Evolutionary conservation across 2,329 filamentous ascomycete species (phyloP).

Genomic region (Teratosphaeria destructans): DNA sequence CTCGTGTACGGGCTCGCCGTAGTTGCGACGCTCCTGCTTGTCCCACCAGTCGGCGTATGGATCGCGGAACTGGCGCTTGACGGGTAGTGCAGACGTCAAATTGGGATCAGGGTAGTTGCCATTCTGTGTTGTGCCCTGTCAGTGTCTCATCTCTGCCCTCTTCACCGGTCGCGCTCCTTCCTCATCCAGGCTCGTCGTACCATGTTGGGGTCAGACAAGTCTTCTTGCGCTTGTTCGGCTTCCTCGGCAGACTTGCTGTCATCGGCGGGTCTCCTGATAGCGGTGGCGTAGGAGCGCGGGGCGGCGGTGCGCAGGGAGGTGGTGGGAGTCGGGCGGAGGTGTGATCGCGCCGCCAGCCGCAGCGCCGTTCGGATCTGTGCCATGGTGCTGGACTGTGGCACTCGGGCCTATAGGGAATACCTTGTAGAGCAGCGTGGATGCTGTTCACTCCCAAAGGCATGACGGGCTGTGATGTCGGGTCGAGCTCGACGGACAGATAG

Average conservation of each 20-base stretch:
- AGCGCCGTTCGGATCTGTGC: constrained; percentile 16
- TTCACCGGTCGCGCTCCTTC: neutral
- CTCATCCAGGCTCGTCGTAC: constrained; percentile 9
- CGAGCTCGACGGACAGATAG: neutral
- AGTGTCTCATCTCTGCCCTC: neutral
- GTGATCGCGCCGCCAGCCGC: constrained; percentile 20
- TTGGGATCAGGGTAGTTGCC: constrained; percentile 75
- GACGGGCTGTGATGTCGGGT: neutral
- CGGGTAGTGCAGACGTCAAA: constrained; percentile 30
- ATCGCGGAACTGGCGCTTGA: constrained; percentile 88
- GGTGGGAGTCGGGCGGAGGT: constrained; percentile 7
- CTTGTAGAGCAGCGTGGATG: neutral
- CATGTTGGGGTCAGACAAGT: constrained; percentile 23
- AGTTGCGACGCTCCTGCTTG: constrained; percentile 93
- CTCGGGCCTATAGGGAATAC: neutral
- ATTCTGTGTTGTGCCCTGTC: constrained; percentile 46
- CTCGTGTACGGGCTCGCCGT: constrained; percentile 90
- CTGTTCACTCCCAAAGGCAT: neutral
- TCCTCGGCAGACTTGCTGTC: constrained; percentile 13
- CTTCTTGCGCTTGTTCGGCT: constrained; percentile 19
- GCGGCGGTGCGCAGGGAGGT: constrained; percentile 15
- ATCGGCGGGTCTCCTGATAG: constrained; percentile 12
- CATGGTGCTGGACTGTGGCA: constrained; percentile 10
- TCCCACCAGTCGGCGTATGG: constrained; percentile 95
- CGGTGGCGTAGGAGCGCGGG: constrained; percentile 12